Evolutionary conservation across 441 rosid genomes (phyloP).

Genomic region (Croton laevigatus): DNA sequence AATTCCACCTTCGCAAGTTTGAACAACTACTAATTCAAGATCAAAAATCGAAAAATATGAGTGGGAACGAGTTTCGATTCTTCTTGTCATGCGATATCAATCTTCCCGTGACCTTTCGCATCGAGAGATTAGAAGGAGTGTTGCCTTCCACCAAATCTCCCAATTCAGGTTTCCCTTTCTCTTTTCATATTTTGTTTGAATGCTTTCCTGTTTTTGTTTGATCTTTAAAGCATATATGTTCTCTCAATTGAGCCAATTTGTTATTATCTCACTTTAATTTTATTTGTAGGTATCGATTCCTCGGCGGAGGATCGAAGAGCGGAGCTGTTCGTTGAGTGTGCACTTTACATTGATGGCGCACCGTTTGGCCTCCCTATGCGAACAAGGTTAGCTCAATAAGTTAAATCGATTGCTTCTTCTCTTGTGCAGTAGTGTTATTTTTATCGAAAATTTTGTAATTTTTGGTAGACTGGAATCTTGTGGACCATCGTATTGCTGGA

Average conservation of each 20-base stretch:
- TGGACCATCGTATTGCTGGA: conserved; percentile 83
- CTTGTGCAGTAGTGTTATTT: not conserved
- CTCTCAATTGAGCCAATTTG: conserved; percentile 4
- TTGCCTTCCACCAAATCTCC: conserved; percentile 50
- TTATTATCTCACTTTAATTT: conserved; percentile 10
- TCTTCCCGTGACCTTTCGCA: conserved; percentile 80
- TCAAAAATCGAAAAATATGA: conserved; percentile 35
- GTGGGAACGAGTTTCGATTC: conserved; percentile 87
- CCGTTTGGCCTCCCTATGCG: conserved; percentile 88
- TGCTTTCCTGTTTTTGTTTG: not conserved
- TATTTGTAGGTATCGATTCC: conserved; percentile 40
- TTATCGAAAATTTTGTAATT: not conserved
- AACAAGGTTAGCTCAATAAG: conserved; percentile 49
- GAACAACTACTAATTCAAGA: not conserved
- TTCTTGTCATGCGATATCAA: conserved; percentile 95
- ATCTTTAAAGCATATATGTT: not conserved
- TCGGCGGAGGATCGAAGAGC: conserved; percentile 54
- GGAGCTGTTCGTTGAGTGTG: conserved; percentile 83
- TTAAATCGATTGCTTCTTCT: not conserved
- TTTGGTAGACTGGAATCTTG: conserved; percentile 62
- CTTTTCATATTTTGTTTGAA: not conserved
- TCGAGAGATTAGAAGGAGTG: conserved; percentile 79
- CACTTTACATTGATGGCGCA: conserved; percentile 84
- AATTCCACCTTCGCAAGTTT: not conserved
- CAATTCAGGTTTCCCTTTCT: conserved; percentile 42